A percentile compares a stretch with the other conserved stretches of the same genome.
Evolutionary conservation across 2,329 filamentous ascomycete species (phyloP).

Genomic region (Ophioceras dolichostomum): DNA sequence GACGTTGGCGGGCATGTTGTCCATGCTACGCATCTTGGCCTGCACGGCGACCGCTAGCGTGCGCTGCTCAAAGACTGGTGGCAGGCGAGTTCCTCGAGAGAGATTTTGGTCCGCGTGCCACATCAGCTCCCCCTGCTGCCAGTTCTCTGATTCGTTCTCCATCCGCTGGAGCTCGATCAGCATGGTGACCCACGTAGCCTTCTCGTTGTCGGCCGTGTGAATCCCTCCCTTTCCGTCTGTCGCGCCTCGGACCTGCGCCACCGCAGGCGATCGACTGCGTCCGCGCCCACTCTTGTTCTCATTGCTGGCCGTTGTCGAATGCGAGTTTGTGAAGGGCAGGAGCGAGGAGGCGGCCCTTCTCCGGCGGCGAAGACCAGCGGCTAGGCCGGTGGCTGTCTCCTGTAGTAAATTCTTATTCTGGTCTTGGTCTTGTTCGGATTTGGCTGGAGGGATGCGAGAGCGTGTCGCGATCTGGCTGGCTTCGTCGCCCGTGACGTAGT

Average conservation of each 20-base stretch:
- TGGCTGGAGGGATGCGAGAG: no score
- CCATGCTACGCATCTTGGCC: conserved; percentile 32
- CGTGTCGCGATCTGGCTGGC: conserved; percentile 21
- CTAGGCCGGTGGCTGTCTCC: neutral
- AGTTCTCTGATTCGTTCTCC: conserved; percentile 32
- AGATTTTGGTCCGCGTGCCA: conserved; percentile 3
- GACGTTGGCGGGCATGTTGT: conserved; percentile 35
- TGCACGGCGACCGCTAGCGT: conserved; percentile 33
- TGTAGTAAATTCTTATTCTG: neutral
- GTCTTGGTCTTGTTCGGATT: no score
- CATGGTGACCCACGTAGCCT: conserved; percentile 40
- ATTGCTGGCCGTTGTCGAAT: no score
- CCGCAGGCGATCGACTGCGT: conserved; percentile 14
- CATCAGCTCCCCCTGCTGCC: conserved; percentile 24
- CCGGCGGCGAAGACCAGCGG: neutral
- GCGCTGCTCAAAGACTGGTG: conserved; percentile 17
- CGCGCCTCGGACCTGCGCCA: conserved; percentile 5
- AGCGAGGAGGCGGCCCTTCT: no score
- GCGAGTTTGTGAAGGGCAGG: no score
- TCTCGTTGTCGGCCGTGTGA: conserved; percentile 43
- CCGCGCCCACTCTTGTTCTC: conserved; percentile 16
- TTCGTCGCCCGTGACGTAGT: conserved; percentile 23
- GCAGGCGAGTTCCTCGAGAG: no score
- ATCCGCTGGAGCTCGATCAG: conserved; percentile 36
- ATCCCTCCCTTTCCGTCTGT: conserved; percentile 19